A percentile compares a stretch with the other conserved stretches of the same genome.
These are phyloP conservation scores for Metschnikowia corniflorae DNA, from an alignment of 805 yeast species.

Conservation along the genomic window DNA sequence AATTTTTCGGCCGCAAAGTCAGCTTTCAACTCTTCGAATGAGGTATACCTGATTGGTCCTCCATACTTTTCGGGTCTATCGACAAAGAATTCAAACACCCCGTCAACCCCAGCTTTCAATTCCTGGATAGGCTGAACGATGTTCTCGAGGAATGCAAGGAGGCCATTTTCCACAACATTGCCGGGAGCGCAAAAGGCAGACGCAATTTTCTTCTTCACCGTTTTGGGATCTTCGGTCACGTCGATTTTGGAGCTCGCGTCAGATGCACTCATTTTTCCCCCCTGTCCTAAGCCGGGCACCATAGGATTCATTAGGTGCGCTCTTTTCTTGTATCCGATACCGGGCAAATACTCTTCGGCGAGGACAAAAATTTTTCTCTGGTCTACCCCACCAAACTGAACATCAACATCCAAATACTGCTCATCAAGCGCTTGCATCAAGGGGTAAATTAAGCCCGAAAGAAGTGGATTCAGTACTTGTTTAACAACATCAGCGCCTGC, in stretches of 20 bases:
- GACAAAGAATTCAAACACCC: slow-evolving; percentile 62
- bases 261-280: slow-evolving; percentile 98
- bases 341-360: slow-evolving; percentile 89
- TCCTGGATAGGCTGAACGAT: slow-evolving; percentile 86
- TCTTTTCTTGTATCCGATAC: slow-evolving; percentile 91
- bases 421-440: slow-evolving; percentile 99
- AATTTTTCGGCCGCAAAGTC: slow-evolving; percentile 73
- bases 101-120: slow-evolving; percentile 55
- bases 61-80: slow-evolving; percentile 97
- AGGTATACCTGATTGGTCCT: slow-evolving; percentile 74
- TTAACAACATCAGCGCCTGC: slow-evolving; percentile 99
- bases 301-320: slow-evolving; percentile 98
- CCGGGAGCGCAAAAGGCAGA: slow-evolving; percentile 97
- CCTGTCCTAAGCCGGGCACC: slow-evolving; percentile 97
- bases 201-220: slow-evolving; percentile 83
- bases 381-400: slow-evolving; percentile 98
- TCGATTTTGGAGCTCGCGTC: slow-evolving; percentile 98
- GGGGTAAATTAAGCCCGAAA: slow-evolving; percentile 93
- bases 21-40: slow-evolving; percentile 63
- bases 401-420: slow-evolving; percentile 82
- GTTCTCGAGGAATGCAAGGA: slow-evolving; percentile 77
- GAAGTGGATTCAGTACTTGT: slow-evolving; percentile 90
- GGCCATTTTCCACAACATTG: slow-evolving; percentile 81
- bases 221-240: slow-evolving; percentile 81
- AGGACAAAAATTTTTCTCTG: slow-evolving; percentile 96